These are phyloP conservation scores for Rhazya stricta DNA, from an alignment of 257 asterid species.

Conservation along the genomic window DNA sequence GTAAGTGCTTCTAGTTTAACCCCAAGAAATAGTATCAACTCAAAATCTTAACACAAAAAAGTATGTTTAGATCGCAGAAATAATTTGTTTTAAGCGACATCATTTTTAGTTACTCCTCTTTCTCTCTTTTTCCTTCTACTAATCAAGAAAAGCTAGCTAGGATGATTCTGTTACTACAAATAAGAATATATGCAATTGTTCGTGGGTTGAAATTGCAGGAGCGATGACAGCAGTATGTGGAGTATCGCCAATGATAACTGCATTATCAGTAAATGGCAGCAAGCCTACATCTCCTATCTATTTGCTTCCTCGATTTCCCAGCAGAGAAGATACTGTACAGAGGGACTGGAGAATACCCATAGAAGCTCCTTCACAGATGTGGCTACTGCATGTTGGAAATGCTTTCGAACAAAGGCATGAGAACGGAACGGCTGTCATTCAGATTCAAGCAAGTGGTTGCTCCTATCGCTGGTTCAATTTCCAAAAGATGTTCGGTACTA, in stretches of 20 bases:
- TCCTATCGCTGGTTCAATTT: slow-evolving; percentile 95
- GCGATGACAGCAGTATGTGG: slow-evolving; percentile 91
- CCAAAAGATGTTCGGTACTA: slow-evolving; percentile 90
- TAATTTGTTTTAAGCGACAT: no score
- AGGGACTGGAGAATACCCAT: slow-evolving; percentile 89
- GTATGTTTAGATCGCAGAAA: no score
- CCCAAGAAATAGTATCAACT: no score
- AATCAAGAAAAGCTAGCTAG: no score
- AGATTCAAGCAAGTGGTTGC: slow-evolving; percentile 82
- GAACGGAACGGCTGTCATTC: slow-evolving; percentile 46
- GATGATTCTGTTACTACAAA: no score
- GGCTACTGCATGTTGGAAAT: slow-evolving; percentile 92
- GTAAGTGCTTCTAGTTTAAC: slow-evolving; percentile 24
- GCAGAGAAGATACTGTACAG: slow-evolving; percentile 12
- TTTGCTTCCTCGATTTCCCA: slow-evolving; percentile 62
- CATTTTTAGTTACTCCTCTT: no score
- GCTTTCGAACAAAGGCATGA: slow-evolving; percentile 53
- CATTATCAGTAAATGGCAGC: slow-evolving; percentile 83
- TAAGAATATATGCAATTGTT: no score
- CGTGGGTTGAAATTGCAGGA: slow-evolving; percentile 36
- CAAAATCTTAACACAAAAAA: no score
- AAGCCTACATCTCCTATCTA: slow-evolving; percentile 79
- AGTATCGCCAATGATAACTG: slow-evolving; percentile 88
- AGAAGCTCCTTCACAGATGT: slow-evolving; percentile 85
- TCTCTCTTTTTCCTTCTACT: no score